A percentile compares a stretch with the other conserved stretches of the same genome.
phyloP scores from a whole-genome alignment of 306 rosid species.

The Malus orientalis region DNA sequence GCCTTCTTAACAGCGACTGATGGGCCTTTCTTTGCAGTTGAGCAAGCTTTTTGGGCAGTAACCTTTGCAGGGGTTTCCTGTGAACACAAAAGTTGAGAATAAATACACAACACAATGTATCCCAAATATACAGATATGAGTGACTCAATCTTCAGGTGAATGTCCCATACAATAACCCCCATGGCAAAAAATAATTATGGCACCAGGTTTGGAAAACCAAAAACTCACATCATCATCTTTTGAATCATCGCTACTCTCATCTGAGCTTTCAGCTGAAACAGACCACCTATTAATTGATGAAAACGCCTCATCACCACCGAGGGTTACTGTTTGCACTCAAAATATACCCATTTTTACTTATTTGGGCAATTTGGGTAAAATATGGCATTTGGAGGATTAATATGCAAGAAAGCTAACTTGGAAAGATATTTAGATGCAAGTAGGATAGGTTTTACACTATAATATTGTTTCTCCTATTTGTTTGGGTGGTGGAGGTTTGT shows the following conservation, averaged over 20 bases:
- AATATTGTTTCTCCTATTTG: too few relatives aligned
- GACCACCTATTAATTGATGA: conserved; percentile 84
- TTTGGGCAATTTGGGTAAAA: too few relatives aligned
- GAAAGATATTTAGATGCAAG: too few relatives aligned
- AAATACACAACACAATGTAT: background rate
- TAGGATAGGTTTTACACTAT: too few relatives aligned
- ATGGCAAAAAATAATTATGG: too few relatives aligned
- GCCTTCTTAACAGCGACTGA: background rate
- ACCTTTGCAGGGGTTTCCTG: conserved; percentile 9
- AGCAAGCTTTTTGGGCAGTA: background rate
- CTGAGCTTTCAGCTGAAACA: conserved; percentile 11
- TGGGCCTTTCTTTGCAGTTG: background rate
- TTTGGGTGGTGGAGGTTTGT: too few relatives aligned
- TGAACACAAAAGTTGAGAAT: background rate
- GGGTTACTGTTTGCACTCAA: too few relatives aligned
- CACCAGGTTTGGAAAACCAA: too few relatives aligned
- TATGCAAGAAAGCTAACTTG: too few relatives aligned
- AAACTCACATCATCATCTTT: conserved; percentile 5
- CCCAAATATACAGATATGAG: background rate
- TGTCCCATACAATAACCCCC: too few relatives aligned
- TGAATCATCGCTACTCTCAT: background rate
- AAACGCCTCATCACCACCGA: conserved; percentile 68
- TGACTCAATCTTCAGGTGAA: background rate
- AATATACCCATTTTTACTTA: too few relatives aligned
- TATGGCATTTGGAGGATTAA: too few relatives aligned